Percentiles rank a stretch among this genome's conserved stretches.
Evolutionary conservation across 495 filamentous ascomycete species (phyloP).

Genomic region (Darksidea phi): DNA sequence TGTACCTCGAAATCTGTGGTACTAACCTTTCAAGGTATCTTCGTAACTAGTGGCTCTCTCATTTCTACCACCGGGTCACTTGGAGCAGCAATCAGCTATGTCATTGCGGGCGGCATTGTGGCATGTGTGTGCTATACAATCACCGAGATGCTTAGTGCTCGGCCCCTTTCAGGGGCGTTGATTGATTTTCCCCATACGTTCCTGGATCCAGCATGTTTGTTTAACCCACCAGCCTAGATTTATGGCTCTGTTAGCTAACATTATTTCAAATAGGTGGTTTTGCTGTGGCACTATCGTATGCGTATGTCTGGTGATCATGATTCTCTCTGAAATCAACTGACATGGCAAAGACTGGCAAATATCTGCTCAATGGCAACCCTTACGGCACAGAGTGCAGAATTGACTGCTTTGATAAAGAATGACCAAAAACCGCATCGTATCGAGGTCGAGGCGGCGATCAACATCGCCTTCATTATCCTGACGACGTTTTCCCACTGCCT

Average conservation of each 20-base stretch:
- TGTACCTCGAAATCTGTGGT: background rate
- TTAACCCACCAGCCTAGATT: background rate
- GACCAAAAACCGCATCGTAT: background rate
- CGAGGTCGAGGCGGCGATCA: background rate
- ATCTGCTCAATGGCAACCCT: background rate
- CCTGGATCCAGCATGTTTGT: background rate
- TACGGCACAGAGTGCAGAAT: background rate
- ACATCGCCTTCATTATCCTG: background rate
- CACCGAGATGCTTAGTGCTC: background rate
- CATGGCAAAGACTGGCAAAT: background rate
- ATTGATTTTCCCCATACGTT: background rate
- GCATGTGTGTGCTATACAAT: background rate
- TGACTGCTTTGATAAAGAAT: background rate
- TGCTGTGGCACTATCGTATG: background rate
- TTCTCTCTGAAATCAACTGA: background rate
- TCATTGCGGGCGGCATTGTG: background rate
- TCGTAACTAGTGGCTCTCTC: background rate
- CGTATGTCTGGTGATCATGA: background rate
- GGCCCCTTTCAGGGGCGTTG: background rate
- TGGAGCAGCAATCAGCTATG: background rate
- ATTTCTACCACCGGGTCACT: background rate
- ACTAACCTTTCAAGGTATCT: background rate
- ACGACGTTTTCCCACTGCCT: background rate
- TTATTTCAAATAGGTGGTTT: background rate
- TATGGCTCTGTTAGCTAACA: background rate